A percentile compares a stretch with the other conserved stretches of the same genome.
phyloP scores from a whole-genome alignment of 164 flowering plant species.

The Protea cynaroides region DNA sequence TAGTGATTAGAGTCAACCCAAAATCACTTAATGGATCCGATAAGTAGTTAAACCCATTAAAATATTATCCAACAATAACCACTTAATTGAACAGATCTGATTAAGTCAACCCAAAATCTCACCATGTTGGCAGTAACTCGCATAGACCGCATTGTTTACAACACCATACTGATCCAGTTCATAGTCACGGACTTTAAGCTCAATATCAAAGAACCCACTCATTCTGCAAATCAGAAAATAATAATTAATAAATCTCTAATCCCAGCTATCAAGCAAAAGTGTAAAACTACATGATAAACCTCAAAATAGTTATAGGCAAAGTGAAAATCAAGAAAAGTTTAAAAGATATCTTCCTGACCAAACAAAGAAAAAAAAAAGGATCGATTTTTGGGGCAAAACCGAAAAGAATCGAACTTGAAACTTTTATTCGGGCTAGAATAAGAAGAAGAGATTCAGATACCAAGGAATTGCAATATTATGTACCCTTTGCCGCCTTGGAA shows the following conservation, averaged over 20 bases:
- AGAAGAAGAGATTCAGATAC: background rate
- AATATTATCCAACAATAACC: too few relatives aligned
- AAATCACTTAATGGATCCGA: too few relatives aligned
- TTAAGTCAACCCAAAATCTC: conserved; percentile 9
- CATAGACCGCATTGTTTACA: conserved; percentile 88
- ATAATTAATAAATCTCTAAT: background rate
- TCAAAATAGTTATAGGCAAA: background rate
- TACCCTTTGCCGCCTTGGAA: conserved; percentile 54
- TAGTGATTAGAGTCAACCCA: too few relatives aligned
- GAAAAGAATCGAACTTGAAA: background rate
- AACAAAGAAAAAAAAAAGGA: too few relatives aligned
- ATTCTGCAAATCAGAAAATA: conserved; percentile 37
- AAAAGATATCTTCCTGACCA: too few relatives aligned
- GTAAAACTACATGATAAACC: background rate
- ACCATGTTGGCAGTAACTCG: conserved; percentile 95
- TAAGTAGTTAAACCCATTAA: too few relatives aligned
- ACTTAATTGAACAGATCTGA: background rate
- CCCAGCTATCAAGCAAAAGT: background rate
- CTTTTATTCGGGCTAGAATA: background rate
- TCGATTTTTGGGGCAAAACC: background rate
- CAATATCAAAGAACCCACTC: conserved; percentile 54
- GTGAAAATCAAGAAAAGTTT: too few relatives aligned
- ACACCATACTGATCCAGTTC: conserved; percentile 96
- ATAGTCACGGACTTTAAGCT: conserved; percentile 87
- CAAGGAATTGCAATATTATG: background rate